Percentiles rank a stretch among this genome's conserved stretches.
Conservation (phyloP, 192 early-diverging fungal species). For the Kappamyces sp. region DNA sequence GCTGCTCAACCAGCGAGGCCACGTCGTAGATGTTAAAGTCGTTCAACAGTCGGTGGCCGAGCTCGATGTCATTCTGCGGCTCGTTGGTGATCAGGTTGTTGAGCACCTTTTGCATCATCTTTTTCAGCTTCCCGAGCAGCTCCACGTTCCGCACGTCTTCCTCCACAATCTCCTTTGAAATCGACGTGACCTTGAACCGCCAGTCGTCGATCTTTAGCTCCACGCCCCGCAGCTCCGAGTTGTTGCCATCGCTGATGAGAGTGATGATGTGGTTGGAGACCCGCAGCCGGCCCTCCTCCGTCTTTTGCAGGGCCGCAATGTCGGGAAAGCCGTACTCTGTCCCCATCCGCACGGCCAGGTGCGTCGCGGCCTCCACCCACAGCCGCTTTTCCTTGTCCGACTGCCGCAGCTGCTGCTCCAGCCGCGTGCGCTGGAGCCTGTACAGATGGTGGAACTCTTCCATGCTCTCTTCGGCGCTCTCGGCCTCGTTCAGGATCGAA, state of each 20-base stretch:
- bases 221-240: conserved; percentile 36
- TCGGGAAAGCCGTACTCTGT: conserved; percentile 49
- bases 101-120: conserved; percentile 45
- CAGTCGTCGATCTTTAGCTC: conserved; percentile 51
- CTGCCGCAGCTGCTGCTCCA: conserved; percentile 44
- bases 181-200: conserved; percentile 33
- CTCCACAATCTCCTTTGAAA: conserved; percentile 52
- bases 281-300: conserved; percentile 42
- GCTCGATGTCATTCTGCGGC: conserved; percentile 30
- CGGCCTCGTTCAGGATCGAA: conserved; percentile 42
- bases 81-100: conserved; percentile 39
- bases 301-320: conserved; percentile 42
- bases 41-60: conserved; percentile 45
- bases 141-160: conserved; percentile 50
- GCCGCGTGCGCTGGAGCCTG: conserved; percentile 48
- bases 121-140: conserved; percentile 39
- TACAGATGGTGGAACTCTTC: conserved; percentile 58
- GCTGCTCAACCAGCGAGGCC: conserved; percentile 30
- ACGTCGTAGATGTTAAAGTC: conserved; percentile 44
- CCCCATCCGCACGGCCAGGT: conserved; percentile 48
- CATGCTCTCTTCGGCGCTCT: conserved; percentile 51
- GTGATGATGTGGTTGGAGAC: conserved; percentile 45
- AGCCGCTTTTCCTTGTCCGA: conserved; percentile 51
- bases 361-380: conserved; percentile 54
- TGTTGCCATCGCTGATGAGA: conserved; percentile 45